Base-by-base conservation (phyloP, 495 filamentous ascomycete genomes). In the Cercophora sp. region DNA sequence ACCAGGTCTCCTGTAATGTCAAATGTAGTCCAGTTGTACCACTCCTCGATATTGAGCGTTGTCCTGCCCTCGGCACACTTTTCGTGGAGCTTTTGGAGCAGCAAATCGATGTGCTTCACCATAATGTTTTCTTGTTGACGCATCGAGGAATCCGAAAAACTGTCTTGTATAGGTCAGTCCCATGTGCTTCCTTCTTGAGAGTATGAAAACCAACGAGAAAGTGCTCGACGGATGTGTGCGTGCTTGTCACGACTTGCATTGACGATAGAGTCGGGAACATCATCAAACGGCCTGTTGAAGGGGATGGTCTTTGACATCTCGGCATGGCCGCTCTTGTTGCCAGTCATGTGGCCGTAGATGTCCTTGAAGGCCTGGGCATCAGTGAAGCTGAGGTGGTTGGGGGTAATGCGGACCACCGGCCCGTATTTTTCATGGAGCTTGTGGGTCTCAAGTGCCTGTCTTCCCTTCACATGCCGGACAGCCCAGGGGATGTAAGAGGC, bases 1-100 rank as follows among this genome's bases (percentile, higher is more conserved):
- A 71, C 68, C 1, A 83, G 59, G 55, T 83, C 75, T 0, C 80
- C 79, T 16, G 80, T 77, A 3, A 83, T 67, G 48, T 83, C 79
- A 42, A 83, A 83, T 0, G 79, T 82, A 8, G 66, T 70, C 39
- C 63, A 79, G 32, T 77, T 81, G 51, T 70, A 76, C 78, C 79
- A 83, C 15, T 69, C 52, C 1, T 56, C 55, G 61, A 67, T 57
- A 24, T 74, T 59, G 4, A 65, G 54, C n/a, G 65, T 49, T n/a
- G n/a, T n/a, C n/a, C n/a, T n/a, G 2, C 59, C 57, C 8, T 31
- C 44, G 4, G 45, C 31, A 5, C 25, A 24, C 9, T 64, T 43
- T 31, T 70, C 64, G 8, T 61, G 51, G 13, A 60, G 61, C 39
- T 45, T 63, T 57, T 48, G 47, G 5, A 79, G 57, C 0, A 79